Conservation (phyloP, 164 flowering plant genomes). For the Litsea cubeba region DNA sequence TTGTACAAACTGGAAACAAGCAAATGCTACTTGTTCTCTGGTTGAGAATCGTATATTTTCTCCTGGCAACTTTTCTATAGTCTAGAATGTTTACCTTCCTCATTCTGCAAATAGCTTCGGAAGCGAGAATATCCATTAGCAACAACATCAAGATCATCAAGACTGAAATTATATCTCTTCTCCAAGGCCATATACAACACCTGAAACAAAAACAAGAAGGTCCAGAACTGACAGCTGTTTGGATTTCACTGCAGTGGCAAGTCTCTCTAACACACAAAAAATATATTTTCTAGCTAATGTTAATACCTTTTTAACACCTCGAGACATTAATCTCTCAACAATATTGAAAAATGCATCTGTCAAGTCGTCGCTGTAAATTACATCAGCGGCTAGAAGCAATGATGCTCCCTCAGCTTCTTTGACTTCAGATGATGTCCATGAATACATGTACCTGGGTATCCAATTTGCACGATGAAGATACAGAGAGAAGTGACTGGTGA, state of each 20-base stretch:
- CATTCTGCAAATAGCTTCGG: constrained; percentile 43
- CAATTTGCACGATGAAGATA: background rate
- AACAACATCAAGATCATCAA: constrained; percentile 71
- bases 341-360: constrained; percentile 67
- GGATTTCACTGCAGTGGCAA: no score
- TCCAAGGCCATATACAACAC: constrained; percentile 78
- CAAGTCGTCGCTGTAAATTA: constrained; percentile 79
- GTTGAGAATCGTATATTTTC: background rate
- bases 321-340: constrained; percentile 54
- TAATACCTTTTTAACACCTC: constrained; percentile 60
- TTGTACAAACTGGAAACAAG: background rate
- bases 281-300: background rate
- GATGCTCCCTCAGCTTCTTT: constrained; percentile 61
- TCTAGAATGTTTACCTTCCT: constrained; percentile 30
- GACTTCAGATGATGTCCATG: constrained; percentile 61
- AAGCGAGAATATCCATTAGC: constrained; percentile 88
- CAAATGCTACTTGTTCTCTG: background rate
- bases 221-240: background rate
- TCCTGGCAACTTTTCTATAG: background rate
- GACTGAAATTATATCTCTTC: constrained; percentile 86
- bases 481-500: no score
- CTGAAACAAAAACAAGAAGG: constrained; percentile 29
- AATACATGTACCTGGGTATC: constrained; percentile 29
- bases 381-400: constrained; percentile 90
- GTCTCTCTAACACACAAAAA: background rate